These are phyloP conservation scores for Dictyostelium capitatum DNA, from an alignment of 78 protist species.

Conservation along the genomic window DNA sequence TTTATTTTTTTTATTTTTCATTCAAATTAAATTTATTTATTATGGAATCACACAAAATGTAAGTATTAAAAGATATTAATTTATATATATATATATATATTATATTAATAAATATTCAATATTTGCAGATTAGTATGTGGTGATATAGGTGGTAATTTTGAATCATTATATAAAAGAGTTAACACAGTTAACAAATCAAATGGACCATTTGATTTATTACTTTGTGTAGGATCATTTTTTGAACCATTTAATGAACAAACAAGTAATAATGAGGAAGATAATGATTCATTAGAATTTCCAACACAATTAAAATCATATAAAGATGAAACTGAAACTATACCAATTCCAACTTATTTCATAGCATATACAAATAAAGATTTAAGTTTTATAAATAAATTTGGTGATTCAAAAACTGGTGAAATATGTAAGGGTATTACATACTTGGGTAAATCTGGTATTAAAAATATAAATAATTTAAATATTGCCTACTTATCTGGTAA, in stretches of 20 bases:
- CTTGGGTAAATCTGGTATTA: slow-evolving; percentile 64
- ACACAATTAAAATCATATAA: slow-evolving; percentile 22
- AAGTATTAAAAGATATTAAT: not conserved
- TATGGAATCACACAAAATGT: slow-evolving; percentile 29
- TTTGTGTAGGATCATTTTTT: slow-evolving; percentile 84
- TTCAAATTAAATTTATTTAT: not conserved
- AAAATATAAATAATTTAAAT: not conserved
- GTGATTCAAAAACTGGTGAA: not conserved
- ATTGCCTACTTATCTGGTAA: slow-evolving; percentile 75
- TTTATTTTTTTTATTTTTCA: not conserved
- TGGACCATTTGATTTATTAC: slow-evolving; percentile 63
- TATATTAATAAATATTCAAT: no score
- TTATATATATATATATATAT: no score
- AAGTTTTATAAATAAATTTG: not conserved
- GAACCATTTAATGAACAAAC: slow-evolving; percentile 28
- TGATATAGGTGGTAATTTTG: slow-evolving; percentile 71
- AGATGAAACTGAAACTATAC: not conserved
- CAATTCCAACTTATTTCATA: slow-evolving; percentile 80
- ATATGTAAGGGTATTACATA: slow-evolving; percentile 39
- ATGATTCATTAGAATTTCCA: not conserved
- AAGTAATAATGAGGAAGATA: not conserved
- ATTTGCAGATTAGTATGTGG: slow-evolving; percentile 84
- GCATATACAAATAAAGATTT: slow-evolving; percentile 3
- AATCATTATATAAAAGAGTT: slow-evolving; percentile 45
- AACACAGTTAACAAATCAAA: slow-evolving; percentile 38